Percentiles rank a stretch among this genome's conserved stretches.
phyloP scores from a whole-genome alignment of 129 eudicot genomes.

The Centaurea solstitialis region DNA sequence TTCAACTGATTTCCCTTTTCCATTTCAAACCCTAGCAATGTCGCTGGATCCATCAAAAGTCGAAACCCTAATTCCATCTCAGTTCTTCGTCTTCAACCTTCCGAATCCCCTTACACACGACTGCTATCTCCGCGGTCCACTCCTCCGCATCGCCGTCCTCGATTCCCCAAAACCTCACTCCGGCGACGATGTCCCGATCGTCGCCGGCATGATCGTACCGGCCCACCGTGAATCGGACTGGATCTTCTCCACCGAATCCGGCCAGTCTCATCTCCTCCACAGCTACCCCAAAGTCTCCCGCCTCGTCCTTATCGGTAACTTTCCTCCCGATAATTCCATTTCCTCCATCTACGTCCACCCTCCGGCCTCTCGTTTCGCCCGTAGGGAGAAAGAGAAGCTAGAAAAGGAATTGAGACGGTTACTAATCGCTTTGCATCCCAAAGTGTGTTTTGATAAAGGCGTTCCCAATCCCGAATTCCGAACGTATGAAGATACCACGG shows the following conservation, averaged over 20 bases:
- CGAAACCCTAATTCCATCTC: constrained; percentile 70
- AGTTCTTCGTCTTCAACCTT: constrained; percentile 71
- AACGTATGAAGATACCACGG: constrained; percentile 64
- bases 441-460: constrained; percentile 35
- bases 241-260: constrained; percentile 73
- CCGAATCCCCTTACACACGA: constrained; percentile 40
- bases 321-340: constrained; percentile 24
- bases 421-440: constrained; percentile 66
- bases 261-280: constrained; percentile 77
- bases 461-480: constrained; percentile 46
- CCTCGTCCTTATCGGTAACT: constrained; percentile 63
- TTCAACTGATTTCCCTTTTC: background rate
- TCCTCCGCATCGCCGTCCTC: constrained; percentile 73
- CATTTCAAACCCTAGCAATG: constrained; percentile 39
- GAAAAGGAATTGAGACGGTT: constrained; percentile 38
- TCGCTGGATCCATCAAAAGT: constrained; percentile 38
- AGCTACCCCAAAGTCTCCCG: constrained; percentile 54
- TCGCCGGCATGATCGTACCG: constrained; percentile 87
- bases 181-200: constrained; percentile 16
- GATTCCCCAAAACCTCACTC: constrained; percentile 55
- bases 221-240: constrained; percentile 71
- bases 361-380: background rate
- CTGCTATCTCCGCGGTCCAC: constrained; percentile 32
- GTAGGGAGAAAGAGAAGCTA: constrained; percentile 9
- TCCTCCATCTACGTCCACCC: constrained; percentile 34